phyloP scores from a whole-genome alignment of 164 flowering plant genomes.

The Liriodendron chinense region DNA sequence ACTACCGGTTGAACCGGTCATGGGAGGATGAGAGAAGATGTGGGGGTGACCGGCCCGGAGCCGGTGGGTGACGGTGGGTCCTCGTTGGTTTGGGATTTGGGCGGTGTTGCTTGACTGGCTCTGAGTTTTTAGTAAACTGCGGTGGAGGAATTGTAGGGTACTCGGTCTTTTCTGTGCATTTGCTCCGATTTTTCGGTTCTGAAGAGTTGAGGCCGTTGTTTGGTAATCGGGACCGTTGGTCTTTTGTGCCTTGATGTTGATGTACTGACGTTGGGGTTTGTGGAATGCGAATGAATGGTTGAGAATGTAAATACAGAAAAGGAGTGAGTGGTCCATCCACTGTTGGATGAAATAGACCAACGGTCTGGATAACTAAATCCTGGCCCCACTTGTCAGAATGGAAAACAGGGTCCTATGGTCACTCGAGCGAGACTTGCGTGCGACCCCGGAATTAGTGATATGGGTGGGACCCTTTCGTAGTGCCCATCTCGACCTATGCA shows the following conservation, averaged over 20 bases:
- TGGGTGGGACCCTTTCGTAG: too few species aligned
- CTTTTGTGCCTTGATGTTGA: background rate
- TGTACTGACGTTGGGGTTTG: background rate
- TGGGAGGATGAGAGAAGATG: background rate
- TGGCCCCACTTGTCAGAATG: too few species aligned
- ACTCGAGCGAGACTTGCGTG: too few species aligned
- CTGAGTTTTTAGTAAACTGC: background rate
- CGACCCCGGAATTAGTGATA: too few species aligned
- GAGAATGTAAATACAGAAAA: too few species aligned
- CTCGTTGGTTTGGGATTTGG: background rate
- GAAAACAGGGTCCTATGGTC: too few species aligned
- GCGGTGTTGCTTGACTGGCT: conserved; percentile 6
- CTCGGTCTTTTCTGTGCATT: background rate
- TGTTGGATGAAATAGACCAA: too few species aligned
- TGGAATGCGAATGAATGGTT: background rate
- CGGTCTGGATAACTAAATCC: too few species aligned
- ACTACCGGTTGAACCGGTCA: conserved; percentile 4
- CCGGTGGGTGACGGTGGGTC: conserved; percentile 1
- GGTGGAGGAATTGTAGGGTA: too few species aligned
- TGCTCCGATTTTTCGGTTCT: background rate
- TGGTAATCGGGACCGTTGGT: background rate
- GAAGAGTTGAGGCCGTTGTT: background rate
- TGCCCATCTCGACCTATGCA: too few species aligned
- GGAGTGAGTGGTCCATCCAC: too few species aligned
- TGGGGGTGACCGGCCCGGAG: background rate